phyloP scores from a whole-genome alignment of 257 asterid species.

The Scutellaria baicalensis region DNA sequence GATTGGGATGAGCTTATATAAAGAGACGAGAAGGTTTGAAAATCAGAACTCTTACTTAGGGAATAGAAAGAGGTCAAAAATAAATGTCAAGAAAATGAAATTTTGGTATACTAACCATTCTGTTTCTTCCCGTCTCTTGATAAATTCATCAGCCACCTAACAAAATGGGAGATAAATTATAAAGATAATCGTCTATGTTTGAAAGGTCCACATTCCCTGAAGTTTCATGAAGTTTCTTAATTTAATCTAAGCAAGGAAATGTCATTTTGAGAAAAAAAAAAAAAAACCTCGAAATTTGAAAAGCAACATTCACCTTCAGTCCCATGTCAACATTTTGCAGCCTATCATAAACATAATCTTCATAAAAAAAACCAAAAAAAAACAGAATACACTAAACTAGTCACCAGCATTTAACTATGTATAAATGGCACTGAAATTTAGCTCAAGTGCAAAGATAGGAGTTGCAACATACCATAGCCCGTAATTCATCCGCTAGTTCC shows the following conservation, averaged over 20 bases:
- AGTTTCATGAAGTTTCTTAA: not conserved
- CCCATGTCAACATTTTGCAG: not conserved
- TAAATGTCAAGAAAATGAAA: not conserved
- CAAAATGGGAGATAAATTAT: constrained; percentile 9
- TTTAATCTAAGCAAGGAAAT: not conserved
- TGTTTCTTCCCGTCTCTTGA: constrained; percentile 79
- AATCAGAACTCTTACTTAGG: not conserved
- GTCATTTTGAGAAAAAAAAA: not conserved
- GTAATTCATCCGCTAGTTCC: constrained; percentile 78
- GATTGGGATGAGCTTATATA: not conserved
- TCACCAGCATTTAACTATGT: not conserved
- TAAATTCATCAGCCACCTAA: constrained; percentile 85
- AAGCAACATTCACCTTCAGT: not conserved
- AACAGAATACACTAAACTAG: not conserved
- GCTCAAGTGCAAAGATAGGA: not conserved
- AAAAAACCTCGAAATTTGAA: not conserved
- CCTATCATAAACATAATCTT: not conserved
- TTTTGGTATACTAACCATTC: constrained; percentile 55
- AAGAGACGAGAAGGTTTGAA: not conserved
- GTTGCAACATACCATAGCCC: constrained; percentile 56
- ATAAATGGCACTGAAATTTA: not conserved
- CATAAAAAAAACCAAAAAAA: not conserved
- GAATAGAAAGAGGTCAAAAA: not conserved
- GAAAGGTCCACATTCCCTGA: not conserved
- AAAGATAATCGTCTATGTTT: not conserved